Evolutionary conservation across 2,329 filamentous ascomycete species (phyloP).

Genomic region (Curvularia sp.): DNA sequence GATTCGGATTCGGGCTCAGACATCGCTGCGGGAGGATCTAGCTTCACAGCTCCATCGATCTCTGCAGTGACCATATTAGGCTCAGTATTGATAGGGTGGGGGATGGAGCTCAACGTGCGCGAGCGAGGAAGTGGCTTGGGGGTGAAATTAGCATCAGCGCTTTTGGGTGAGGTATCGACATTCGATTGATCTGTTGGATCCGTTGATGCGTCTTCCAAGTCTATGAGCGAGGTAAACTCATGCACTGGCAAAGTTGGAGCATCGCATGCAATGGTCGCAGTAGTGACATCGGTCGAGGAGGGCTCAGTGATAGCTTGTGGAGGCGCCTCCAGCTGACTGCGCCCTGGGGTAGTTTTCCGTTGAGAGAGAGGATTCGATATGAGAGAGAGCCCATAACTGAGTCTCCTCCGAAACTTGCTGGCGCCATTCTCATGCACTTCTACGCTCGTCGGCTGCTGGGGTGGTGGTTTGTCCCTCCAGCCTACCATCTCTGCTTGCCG

Average conservation of each 20-base stretch:
- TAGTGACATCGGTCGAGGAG: slow-evolving; percentile 15
- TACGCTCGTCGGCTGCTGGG: slow-evolving; percentile 19
- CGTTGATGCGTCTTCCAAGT: not conserved
- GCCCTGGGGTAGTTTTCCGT: slow-evolving; percentile 33
- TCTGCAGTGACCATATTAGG: slow-evolving; percentile 16
- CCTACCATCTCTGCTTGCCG: slow-evolving; percentile 35
- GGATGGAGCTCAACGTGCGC: slow-evolving; percentile 45
- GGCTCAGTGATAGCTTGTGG: slow-evolving; percentile 22
- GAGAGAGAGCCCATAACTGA: slow-evolving; percentile 45
- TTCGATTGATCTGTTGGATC: slow-evolving; percentile 4
- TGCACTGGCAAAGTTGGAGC: slow-evolving; percentile 19
- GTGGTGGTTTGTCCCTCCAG: slow-evolving; percentile 33
- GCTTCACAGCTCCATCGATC: slow-evolving; percentile 14
- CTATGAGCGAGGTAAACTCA: slow-evolving; percentile 8
- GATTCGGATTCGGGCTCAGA: slow-evolving; percentile 14
- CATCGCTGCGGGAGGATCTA: slow-evolving; percentile 5
- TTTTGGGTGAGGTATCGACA: not conserved
- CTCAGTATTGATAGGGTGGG: slow-evolving; percentile 30
- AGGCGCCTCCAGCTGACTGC: slow-evolving; percentile 18
- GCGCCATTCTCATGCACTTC: slow-evolving; percentile 20
- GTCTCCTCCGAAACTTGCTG: slow-evolving; percentile 44
- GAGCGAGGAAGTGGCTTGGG: slow-evolving; percentile 37
- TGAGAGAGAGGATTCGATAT: slow-evolving; percentile 45
- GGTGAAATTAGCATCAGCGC: slow-evolving; percentile 22
- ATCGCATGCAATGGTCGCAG: slow-evolving; percentile 10